These are phyloP conservation scores for Aspergillus panamensis DNA, from an alignment of 495 filamentous ascomycete genomes.

Conservation along the genomic window DNA sequence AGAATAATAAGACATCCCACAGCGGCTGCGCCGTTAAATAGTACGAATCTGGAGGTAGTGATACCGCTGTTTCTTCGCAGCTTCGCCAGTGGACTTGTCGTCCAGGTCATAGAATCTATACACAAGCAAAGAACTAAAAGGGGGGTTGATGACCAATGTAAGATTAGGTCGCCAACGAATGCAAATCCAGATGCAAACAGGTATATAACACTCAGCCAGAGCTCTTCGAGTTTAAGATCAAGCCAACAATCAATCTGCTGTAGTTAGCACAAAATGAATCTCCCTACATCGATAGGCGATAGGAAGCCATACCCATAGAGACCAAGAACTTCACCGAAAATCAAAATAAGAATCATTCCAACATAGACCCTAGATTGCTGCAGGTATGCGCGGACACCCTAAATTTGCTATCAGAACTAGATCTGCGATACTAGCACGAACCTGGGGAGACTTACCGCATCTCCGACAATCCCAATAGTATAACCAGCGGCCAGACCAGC, in stretches of 20 bases:
- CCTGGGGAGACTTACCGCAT: slow-evolving; percentile 54
- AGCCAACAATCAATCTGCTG: slow-evolving; percentile 53
- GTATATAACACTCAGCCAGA: slow-evolving; percentile 12
- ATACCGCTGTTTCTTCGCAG: background rate
- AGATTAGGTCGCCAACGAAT: slow-evolving; percentile 11
- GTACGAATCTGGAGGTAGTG: background rate
- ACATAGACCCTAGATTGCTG: slow-evolving; percentile 92
- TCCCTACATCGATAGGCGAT: background rate
- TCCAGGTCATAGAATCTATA: slow-evolving; percentile 12
- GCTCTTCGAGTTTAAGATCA: slow-evolving; percentile 47
- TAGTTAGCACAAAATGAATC: slow-evolving; percentile 24
- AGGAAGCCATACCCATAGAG: slow-evolving; percentile 78
- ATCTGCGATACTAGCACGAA: slow-evolving; percentile 1
- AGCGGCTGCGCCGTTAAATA: background rate
- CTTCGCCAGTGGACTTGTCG: background rate
- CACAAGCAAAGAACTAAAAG: slow-evolving; percentile 6
- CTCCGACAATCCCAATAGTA: slow-evolving; percentile 91
- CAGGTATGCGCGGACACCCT: slow-evolving; percentile 93
- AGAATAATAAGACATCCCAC: background rate
- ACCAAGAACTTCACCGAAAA: slow-evolving; percentile 96
- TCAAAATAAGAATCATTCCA: slow-evolving; percentile 96
- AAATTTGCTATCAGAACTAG: slow-evolving; percentile 30
- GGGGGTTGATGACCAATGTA: slow-evolving; percentile 3
- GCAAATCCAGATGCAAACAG: slow-evolving; percentile 7
- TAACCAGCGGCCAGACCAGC: slow-evolving; percentile 95